Percentiles rank a stretch among this genome's conserved stretches.
phyloP scores from a whole-genome alignment of 2,329 filamentous ascomycete species.

The Pseudogymnoascus sp. region DNA sequence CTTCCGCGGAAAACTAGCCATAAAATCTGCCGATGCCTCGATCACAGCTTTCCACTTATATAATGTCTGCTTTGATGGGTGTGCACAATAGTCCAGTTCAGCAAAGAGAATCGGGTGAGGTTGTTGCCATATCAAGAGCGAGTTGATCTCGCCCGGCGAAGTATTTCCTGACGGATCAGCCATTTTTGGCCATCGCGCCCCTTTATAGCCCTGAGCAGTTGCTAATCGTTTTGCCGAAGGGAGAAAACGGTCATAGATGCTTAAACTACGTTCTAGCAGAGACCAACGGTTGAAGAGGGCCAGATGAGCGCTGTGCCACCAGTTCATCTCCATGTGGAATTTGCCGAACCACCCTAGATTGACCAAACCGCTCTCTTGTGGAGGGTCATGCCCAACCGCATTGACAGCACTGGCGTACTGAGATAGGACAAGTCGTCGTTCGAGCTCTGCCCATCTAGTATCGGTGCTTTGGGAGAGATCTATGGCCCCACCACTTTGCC shows the following conservation, averaged over 20 bases:
- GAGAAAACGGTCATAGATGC: slow-evolving; percentile 30
- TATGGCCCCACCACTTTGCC: slow-evolving; percentile 36
- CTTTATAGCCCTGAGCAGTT: slow-evolving; percentile 29
- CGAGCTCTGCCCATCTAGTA: slow-evolving; percentile 34
- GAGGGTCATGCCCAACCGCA: slow-evolving; percentile 32
- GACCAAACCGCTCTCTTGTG: slow-evolving; percentile 39
- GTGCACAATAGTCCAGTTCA: slow-evolving; percentile 45
- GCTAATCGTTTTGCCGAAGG: slow-evolving; percentile 28
- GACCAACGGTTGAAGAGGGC: slow-evolving; percentile 33
- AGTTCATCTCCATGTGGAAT: slow-evolving; percentile 39
- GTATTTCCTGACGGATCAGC: slow-evolving; percentile 47
- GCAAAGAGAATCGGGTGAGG: slow-evolving; percentile 55
- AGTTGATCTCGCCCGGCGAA: slow-evolving; percentile 54
- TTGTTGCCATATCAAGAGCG: slow-evolving; percentile 55
- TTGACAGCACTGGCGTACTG: slow-evolving; percentile 40
- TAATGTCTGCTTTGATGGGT: slow-evolving; percentile 37
- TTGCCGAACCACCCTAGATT: slow-evolving; percentile 42
- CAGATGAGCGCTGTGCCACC: slow-evolving; percentile 38
- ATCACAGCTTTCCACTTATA: slow-evolving; percentile 46
- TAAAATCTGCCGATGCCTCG: slow-evolving; percentile 48
- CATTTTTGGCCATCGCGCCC: slow-evolving; percentile 46
- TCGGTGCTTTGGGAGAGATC: slow-evolving; percentile 31
- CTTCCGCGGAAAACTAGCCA: slow-evolving; percentile 49
- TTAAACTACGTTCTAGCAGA: slow-evolving; percentile 32
- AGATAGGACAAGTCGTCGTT: slow-evolving; percentile 37